These are phyloP conservation scores for Besnoitia besnoiti DNA, from an alignment of 169 alveolate species.

Conservation along the genomic window DNA sequence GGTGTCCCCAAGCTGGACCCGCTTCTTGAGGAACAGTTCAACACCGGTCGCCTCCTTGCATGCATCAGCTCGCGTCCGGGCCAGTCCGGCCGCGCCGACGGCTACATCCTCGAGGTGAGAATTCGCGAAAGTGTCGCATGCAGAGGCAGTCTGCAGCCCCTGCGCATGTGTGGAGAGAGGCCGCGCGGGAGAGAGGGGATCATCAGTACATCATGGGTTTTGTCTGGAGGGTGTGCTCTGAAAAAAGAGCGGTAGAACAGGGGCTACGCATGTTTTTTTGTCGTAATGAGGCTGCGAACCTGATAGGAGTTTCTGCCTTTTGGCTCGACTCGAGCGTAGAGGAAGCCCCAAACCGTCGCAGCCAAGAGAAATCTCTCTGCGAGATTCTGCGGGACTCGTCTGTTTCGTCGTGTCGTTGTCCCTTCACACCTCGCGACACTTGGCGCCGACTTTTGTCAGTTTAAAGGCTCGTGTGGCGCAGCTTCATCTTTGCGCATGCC, in stretches of 20 bases:
- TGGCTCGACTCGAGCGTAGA: not conserved
- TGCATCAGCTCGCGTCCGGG: conserved; percentile 98
- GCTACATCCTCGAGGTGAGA: conserved; percentile 95
- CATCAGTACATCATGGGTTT: too few relatives aligned
- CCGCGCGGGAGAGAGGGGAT: too few relatives aligned
- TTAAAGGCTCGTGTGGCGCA: too few relatives aligned
- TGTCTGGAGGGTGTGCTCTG: too few relatives aligned
- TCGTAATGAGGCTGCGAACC: not conserved
- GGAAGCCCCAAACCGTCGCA: not conserved
- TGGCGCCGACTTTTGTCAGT: not conserved
- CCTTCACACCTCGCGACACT: conserved; percentile 15
- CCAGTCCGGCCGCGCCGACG: conserved; percentile 97
- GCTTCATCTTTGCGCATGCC: too few relatives aligned
- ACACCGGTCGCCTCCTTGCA: conserved; percentile 96
- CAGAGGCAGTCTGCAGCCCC: not conserved
- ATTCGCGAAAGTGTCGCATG: not conserved
- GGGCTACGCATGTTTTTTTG: not conserved
- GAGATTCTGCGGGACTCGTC: conserved; percentile 27
- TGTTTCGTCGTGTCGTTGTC: not conserved
- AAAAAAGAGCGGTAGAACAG: too few relatives aligned
- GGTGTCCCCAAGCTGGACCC: conserved; percentile 79
- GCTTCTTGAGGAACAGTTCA: conserved; percentile 94
- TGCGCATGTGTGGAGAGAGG: not conserved
- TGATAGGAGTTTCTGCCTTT: not conserved
- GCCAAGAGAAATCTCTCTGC: not conserved